Evolutionary conservation across 2,329 filamentous ascomycete species (phyloP), one percentile per base, ranked within the genome.

Genomic region (Niveomyces coronatus): DNA sequence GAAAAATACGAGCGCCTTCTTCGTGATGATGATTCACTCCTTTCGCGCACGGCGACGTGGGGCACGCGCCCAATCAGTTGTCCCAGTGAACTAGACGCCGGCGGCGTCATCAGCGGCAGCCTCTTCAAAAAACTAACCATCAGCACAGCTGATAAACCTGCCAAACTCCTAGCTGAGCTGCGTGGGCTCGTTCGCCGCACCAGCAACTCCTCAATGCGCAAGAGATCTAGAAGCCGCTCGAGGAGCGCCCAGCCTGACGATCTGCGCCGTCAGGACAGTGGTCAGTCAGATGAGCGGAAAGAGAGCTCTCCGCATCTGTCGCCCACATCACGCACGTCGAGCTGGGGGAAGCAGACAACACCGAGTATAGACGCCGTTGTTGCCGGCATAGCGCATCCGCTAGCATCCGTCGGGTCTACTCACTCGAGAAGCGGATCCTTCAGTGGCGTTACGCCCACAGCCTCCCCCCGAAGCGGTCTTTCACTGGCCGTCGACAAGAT

Each of bases 61-160:
- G 81, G 81, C 13, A 85, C 81, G 2, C 70, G 75, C 6, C 71
- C 79, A 29, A 71, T 73, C 41, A 81, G 79, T 53, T 63, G 82
- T 34, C 75, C 79, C 2, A 77, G 70, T 47, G 49, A 69, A 39
- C 45, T 64, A 5, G 78, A 83, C 40, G 59, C 76, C 19, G 76
- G 80, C 26, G 74, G 69, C 14, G 61, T 80, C 30, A 67, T 65
- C 8, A 71, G 70, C 39, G 75, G 77, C 17, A 76, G 69, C 41
- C 67, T 84, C 27, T 56, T 82, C 28, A 83, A 80, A 50, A 77
- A 74, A 53, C 60, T 74, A 30, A 74, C 70, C 7, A 63, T 79
- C 45, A 68, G 64, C 49, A 60, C 62, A 28, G 44, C 66, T 16
- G 20, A 10, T 69, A 31, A 76, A 67, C 53, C 67, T 68, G 48